These are phyloP conservation scores for Cytidiella melzeri DNA, from an alignment of 768 basidiomycete genomes.

Conservation along the genomic window DNA sequence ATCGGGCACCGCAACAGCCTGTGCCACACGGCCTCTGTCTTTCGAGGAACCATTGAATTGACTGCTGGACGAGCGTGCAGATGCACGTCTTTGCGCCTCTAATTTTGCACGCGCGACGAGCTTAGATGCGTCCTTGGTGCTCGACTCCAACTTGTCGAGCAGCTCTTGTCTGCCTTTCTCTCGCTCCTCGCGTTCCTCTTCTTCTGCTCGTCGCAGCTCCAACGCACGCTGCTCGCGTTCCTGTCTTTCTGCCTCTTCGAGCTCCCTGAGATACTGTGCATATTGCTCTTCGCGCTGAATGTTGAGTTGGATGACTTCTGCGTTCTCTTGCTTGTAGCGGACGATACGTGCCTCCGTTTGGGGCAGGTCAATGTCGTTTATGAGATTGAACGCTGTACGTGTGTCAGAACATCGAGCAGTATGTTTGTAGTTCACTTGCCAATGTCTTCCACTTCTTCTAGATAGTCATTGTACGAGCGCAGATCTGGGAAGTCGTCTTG, in stretches of 20 bases:
- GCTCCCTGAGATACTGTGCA: constrained; percentile 61
- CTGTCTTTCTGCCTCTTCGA: constrained; percentile 72
- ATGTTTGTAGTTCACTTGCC: constrained; percentile 36
- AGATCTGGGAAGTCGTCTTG: constrained; percentile 82
- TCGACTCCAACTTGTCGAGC: constrained; percentile 77
- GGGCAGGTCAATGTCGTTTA: constrained; percentile 76
- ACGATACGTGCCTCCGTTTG: constrained; percentile 82
- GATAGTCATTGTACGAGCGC: constrained; percentile 86
- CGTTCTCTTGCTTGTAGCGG: constrained; percentile 75
- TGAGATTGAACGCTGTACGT: constrained; percentile 85
- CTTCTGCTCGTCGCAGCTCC: constrained; percentile 61
- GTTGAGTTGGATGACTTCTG: constrained; percentile 78
- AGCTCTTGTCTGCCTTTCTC: constrained; percentile 68
- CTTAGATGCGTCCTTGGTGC: constrained; percentile 61
- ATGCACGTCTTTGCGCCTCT: constrained; percentile 54
- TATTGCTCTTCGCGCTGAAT: constrained; percentile 77
- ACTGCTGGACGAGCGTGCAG: constrained; percentile 40
- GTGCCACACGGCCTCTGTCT: constrained; percentile 56
- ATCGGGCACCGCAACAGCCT: constrained; percentile 55
- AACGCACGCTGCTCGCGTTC: constrained; percentile 66
- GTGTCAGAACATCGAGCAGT: constrained; percentile 3
- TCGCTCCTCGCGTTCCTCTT: constrained; percentile 70
- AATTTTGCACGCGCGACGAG: constrained; percentile 65
- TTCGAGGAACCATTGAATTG: constrained; percentile 24
- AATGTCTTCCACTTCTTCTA: constrained; percentile 94